Evolutionary conservation across 2,329 filamentous ascomycete genomes (phyloP).

Genomic region (Parafenestella ontariensis): DNA sequence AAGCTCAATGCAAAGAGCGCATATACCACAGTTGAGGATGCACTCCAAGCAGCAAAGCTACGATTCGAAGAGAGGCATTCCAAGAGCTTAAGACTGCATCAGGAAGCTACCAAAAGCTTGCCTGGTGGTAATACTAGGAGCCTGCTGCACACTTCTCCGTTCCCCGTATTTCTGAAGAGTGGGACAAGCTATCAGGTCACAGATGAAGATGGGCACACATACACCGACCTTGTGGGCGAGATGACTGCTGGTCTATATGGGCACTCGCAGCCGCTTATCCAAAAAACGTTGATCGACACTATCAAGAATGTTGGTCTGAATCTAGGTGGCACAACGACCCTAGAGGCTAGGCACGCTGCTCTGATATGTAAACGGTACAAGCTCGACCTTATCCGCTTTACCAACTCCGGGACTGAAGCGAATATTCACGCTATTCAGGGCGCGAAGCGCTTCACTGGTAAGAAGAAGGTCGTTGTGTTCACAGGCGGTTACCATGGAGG

Average conservation of each 20-base stretch:
- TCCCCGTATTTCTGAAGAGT: constrained; percentile 44
- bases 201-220: constrained; percentile 42
- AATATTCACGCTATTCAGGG: constrained; percentile 35
- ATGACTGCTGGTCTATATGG: constrained; percentile 37
- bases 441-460: constrained; percentile 58
- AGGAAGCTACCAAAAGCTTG: constrained; percentile 37
- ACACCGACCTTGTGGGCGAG: constrained; percentile 39
- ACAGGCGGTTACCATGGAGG: constrained; percentile 63
- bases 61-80: constrained; percentile 26
- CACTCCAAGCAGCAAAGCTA: constrained; percentile 26
- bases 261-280: constrained; percentile 39
- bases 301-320: constrained; percentile 44
- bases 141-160: constrained; percentile 47
- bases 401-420: constrained; percentile 40
- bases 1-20: constrained; percentile 16
- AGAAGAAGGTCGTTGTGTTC: constrained; percentile 55
- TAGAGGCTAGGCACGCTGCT: constrained; percentile 27
- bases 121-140: constrained; percentile 51
- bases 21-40: constrained; percentile 13
- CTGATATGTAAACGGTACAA: constrained; percentile 31
- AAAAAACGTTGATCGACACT: constrained; percentile 26
- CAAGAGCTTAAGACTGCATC: constrained; percentile 34
- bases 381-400: constrained; percentile 34
- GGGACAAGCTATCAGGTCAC: constrained; percentile 35
- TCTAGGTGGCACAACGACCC: constrained; percentile 31